Base-by-base conservation (phyloP, 2,329 filamentous ascomycete species). In the Escovopsis sp. region DNA sequence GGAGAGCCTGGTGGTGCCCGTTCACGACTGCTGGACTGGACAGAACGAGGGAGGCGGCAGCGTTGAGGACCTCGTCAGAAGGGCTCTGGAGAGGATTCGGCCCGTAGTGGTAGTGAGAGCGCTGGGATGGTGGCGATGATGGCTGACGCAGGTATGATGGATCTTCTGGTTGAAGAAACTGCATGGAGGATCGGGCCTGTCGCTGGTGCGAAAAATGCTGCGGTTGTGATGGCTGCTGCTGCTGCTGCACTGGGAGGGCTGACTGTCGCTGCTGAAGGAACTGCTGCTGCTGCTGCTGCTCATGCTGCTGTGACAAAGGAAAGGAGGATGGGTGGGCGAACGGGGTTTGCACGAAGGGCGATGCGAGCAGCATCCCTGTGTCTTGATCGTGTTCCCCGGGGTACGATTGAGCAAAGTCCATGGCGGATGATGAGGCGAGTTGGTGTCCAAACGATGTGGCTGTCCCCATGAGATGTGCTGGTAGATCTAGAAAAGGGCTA, bases 401-500 rank as follows among this genome's bases (percentile, higher is more conserved):
- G 32, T 45, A 53, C 12, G 36, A 42, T 32, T 51, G 46, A 36
- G 49, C 44, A 12, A 50, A 38, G 19, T 52, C 53, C 23, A 51
- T 53, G 11, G 45, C 38, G 18, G 51, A 36, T 9, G 56, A 48
- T 8, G 26, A 53, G 1, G 33, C 50, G 12, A 65, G 60, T 33
- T 73, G 71, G 40, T 74, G 69, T 15, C 77, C 76, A 48, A 74
- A 73, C 3, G 76, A 80, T 18, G 78, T 80, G 1, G 73, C 66
- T 11, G 78, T 75, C 40, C 78, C 78, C 62, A 83, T 73, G 49
- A 82, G 77, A 39, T 69, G 69, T 2, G 78, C 78, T 5, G 78
- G 79, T 18, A 81, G 62, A 45, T 76, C 73, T 38, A 67, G 58
- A 73, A 73, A 78, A 43, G 64, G 61, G 35, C 70, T 68, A 51